Evolutionary conservation across 371 early-diverging fungal genomes (phyloP).

Genomic region (Actinomortierella ambigua): DNA sequence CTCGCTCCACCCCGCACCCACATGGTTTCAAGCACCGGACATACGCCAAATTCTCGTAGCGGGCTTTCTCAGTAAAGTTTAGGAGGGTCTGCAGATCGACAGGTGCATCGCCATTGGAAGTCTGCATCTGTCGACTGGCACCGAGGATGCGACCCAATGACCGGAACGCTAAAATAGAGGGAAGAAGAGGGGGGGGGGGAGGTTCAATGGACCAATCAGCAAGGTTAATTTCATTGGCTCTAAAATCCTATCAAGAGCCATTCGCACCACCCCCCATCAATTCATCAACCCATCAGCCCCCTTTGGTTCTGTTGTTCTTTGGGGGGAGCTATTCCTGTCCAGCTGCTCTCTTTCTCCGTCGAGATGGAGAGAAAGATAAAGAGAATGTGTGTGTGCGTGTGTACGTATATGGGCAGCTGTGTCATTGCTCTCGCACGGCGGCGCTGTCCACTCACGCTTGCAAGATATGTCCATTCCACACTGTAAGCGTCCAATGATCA

Average conservation of each 20-base stretch:
- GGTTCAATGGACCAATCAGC: background rate
- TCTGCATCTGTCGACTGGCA: conserved; percentile 54
- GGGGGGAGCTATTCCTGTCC: too few relatives aligned
- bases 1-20: too few relatives aligned
- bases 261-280: too few relatives aligned
- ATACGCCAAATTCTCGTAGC: conserved; percentile 65
- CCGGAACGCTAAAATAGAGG: conserved; percentile 65
- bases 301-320: too few relatives aligned
- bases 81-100: conserved; percentile 41
- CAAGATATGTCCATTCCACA: too few relatives aligned
- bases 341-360: too few relatives aligned
- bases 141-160: conserved; percentile 77
- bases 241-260: too few relatives aligned
- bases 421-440: too few relatives aligned
- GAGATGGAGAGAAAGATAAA: background rate
- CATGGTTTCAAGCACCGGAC: conserved; percentile 1
- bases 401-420: too few relatives aligned
- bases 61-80: conserved; percentile 64
- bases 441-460: too few relatives aligned
- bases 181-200: background rate
- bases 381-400: background rate
- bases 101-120: conserved; percentile 47
- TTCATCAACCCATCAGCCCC: too few relatives aligned
- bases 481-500: too few relatives aligned
- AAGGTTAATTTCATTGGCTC: background rate